These are phyloP conservation scores for Calonectria pauciramosa DNA, from an alignment of 2,329 filamentous ascomycete genomes.

Conservation along the genomic window DNA sequence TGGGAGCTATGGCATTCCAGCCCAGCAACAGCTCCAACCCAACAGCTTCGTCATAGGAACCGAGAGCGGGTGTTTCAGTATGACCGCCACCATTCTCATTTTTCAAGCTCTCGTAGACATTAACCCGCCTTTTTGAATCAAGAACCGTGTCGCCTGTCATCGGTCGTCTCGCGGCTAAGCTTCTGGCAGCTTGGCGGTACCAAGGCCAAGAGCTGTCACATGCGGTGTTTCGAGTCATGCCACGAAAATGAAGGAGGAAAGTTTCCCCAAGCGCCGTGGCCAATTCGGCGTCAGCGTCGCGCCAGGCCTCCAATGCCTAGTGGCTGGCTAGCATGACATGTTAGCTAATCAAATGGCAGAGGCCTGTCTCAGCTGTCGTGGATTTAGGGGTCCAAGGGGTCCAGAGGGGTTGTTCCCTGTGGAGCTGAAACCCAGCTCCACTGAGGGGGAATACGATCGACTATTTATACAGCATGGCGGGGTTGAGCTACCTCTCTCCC, in stretches of 20 bases:
- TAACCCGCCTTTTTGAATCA: neutral
- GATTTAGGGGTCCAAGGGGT: slow-evolving; percentile 1
- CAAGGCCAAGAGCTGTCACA: neutral
- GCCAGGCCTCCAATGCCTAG: neutral
- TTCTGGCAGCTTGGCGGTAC: neutral
- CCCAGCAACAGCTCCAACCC: neutral
- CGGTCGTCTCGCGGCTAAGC: neutral
- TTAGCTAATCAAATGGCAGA: neutral
- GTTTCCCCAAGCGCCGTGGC: neutral
- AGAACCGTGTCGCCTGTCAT: neutral
- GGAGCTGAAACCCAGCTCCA: neutral
- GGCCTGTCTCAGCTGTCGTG: neutral
- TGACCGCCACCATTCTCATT: neutral
- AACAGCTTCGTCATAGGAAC: neutral
- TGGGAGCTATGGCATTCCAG: neutral
- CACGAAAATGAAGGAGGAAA: neutral
- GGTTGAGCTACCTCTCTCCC: neutral
- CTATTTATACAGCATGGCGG: neutral
- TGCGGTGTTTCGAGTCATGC: neutral
- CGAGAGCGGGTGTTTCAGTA: neutral
- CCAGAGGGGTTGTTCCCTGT: neutral
- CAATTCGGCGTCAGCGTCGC: neutral
- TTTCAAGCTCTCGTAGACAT: neutral
- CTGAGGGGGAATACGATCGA: slow-evolving; percentile 8
- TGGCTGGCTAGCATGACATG: neutral